Evolutionary conservation across 441 rosid species (phyloP), one percentile per base, ranked within the genome.

Genomic region (Croton laevigatus): DNA sequence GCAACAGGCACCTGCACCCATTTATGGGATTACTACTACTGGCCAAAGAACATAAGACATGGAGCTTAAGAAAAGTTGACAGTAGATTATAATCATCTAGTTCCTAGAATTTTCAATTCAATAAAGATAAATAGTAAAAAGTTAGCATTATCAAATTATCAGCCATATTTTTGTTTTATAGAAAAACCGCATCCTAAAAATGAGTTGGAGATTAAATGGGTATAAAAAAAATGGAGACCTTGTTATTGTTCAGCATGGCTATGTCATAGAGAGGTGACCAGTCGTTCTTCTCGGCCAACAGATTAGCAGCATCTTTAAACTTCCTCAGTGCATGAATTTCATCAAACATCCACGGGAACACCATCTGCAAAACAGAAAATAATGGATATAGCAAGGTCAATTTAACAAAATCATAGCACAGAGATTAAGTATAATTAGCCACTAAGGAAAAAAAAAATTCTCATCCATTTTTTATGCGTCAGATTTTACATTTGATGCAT

Each of bases 291-390:
- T 89, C 84, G 5, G 98, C 91, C 70, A 94, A 82, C 74, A 89
- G 59, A 68, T 85, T 67, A 37, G 94, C 89, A 14, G 86, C 88
- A 44, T 75, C 87, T 82, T 88, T 91, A 68, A 88, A 91, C 54
- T 82, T 88, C 65, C 81, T 89, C 85, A 95, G 79, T 51, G 85
- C 83, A 70, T 86, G 84, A 79, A 91, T 79, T 79, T 95, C 98
- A 66, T 92, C 97, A 73, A 92, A 91, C 96, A 92, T 89, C 98
- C 99, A 92, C 20, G 97, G 96, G 73, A 89, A 90, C 68, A 89
- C 73, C 96, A 92, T 95, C 98, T 95, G 80, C 55, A 65, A 36
- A 68, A 72, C 70, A 59, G 72, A 57, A 52, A 63, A 68, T 46
- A 73, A 61, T 37, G 38, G 20, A 38, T n/a, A 61, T 46, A 63